Evolutionary conservation across 805 yeast species (phyloP).

Genomic region (Wickerhamomyces queroliae): DNA sequence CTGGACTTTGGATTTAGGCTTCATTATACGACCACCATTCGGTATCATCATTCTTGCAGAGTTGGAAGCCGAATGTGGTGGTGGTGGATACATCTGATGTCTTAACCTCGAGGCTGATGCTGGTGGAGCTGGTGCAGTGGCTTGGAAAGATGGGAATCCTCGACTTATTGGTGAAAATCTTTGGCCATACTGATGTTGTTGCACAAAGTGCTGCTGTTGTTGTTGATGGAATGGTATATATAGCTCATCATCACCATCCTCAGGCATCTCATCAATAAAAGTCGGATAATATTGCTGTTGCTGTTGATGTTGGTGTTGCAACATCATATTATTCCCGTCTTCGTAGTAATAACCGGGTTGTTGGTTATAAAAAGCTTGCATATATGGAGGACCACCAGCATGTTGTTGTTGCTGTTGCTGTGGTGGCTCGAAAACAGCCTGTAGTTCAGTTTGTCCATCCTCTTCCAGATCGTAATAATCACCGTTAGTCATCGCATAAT

Average conservation of each 20-base stretch:
- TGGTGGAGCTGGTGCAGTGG: conserved; percentile 16
- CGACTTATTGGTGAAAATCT: conserved; percentile 18
- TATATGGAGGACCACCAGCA: neutral
- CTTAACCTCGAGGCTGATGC: neutral
- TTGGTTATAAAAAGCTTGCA: neutral
- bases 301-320: neutral
- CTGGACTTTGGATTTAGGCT: neutral
- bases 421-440: neutral
- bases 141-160: conserved; percentile 23
- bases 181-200: neutral
- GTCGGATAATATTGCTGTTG: conserved; percentile 2
- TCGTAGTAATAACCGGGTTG: neutral
- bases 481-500: conserved; percentile 17
- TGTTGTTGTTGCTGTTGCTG: neutral
- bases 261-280: neutral
- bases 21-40: neutral
- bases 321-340: neutral
- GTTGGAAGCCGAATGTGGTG: too few relatives aligned
- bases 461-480: conserved; percentile 20
- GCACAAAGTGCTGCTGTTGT: conserved; percentile 1
- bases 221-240: conserved; percentile 6
- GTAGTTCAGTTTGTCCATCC: conserved; percentile 8
- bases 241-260: conserved; percentile 11
- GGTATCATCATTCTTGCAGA: conserved; percentile 3
- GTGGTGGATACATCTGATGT: too few relatives aligned